Evolutionary conservation across 2,329 filamentous ascomycete genomes (phyloP).

Genomic region (Cryoendolithus antarcticus): DNA sequence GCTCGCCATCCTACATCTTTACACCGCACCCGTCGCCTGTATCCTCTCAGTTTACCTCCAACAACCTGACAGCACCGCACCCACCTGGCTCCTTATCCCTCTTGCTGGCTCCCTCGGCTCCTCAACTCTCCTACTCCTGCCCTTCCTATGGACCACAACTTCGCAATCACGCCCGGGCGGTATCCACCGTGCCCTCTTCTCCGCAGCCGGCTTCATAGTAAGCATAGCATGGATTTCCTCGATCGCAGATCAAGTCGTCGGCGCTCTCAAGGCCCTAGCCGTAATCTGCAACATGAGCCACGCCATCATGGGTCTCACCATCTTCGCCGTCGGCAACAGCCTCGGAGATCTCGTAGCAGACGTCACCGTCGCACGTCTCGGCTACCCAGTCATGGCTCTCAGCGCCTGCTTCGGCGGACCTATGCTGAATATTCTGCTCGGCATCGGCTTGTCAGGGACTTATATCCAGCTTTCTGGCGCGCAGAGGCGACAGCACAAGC

Average conservation of each 20-base stretch:
- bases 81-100: slow-evolving; percentile 44
- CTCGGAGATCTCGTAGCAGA: slow-evolving; percentile 89
- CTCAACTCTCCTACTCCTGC: slow-evolving; percentile 54
- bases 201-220: slow-evolving; percentile 81
- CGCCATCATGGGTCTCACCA: slow-evolving; percentile 83
- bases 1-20: slow-evolving; percentile 74
- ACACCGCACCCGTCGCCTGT: slow-evolving; percentile 77
- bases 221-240: slow-evolving; percentile 93
- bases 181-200: slow-evolving; percentile 61
- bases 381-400: slow-evolving; percentile 90
- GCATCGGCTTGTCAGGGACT: slow-evolving; percentile 80
- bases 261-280: slow-evolving; percentile 82
- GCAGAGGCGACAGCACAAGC: slow-evolving; percentile 51
- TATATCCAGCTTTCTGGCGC: slow-evolving; percentile 72
- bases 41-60: slow-evolving; percentile 49
- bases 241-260: slow-evolving; percentile 90
- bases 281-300: slow-evolving; percentile 89
- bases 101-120: slow-evolving; percentile 31
- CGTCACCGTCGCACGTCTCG: slow-evolving; percentile 83
- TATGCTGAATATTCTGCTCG: slow-evolving; percentile 92
- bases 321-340: slow-evolving; percentile 94
- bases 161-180: slow-evolving; percentile 53
- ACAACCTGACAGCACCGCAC: slow-evolving; percentile 35
- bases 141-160: slow-evolving; percentile 55
- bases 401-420: slow-evolving; percentile 94